Evolutionary conservation across 371 early-diverging fungal species (phyloP), one percentile per base, ranked within the genome.

Genomic region (Haplosporangium sp.): DNA sequence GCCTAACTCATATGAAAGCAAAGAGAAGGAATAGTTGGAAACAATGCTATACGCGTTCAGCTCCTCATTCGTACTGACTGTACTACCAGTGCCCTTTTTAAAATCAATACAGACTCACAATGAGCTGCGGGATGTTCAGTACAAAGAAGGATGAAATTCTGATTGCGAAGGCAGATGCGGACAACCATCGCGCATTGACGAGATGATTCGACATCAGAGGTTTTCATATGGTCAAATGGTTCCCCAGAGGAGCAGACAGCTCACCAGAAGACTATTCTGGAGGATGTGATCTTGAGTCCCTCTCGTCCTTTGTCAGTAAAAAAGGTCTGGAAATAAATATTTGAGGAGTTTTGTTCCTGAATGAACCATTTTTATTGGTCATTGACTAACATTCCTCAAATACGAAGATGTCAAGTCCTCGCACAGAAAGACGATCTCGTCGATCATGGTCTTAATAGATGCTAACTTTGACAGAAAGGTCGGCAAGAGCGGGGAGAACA

Each of bases 91-190:
- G n/a, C n/a, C n/a, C n/a, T n/a, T n/a, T n/a, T n/a, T n/a, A n/a
- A n/a, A n/a, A n/a, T n/a, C n/a, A n/a, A n/a, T n/a, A n/a, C n/a
- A n/a, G n/a, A n/a, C n/a, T n/a, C n/a, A n/a, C n/a, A n/a, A n/a
- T n/a, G n/a, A n/a, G n/a, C n/a, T n/a, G n/a, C n/a, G n/a, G n/a
- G n/a, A n/a, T n/a, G n/a, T n/a, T n/a, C n/a, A n/a, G n/a, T n/a
- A n/a, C n/a, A n/a, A n/a, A n/a, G n/a, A n/a, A n/a, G n/a, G n/a
- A n/a, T n/a, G n/a, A n/a, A n/a, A n/a, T n/a, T n/a, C 81, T 95
- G 38, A 93, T 97, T 68, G 96, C 96, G 73, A 94, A 95, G 73
- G 88, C 95, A 20, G 90, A 96, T 82, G 96, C 95, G 54, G 96
- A 96, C 73, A 75, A 82, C 11, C 88, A 94, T 84, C 89, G 87